A percentile compares a stretch with the other conserved stretches of the same genome.
Evolutionary conservation across 2,329 filamentous ascomycete genomes (phyloP).

Genomic region (Penicillium sp.): DNA sequence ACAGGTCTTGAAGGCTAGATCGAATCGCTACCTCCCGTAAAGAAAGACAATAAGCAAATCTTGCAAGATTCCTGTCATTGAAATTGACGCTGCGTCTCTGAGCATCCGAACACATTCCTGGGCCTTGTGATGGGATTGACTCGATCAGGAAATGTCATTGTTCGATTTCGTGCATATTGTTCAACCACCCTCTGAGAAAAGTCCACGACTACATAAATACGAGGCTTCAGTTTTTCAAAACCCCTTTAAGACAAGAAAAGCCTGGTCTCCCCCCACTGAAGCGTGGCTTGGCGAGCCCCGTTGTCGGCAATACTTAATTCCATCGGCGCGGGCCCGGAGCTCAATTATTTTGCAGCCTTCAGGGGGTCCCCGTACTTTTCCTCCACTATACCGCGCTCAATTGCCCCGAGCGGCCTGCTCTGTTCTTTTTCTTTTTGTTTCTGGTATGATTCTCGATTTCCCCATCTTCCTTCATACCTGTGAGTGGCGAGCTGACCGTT

Average conservation of each 20-base stretch:
- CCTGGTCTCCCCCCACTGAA: constrained; percentile 7
- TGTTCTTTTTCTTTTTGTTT: not conserved
- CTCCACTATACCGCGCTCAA: constrained; percentile 13
- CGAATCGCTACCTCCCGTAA: not conserved
- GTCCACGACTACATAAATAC: not conserved
- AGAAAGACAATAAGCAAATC: too few species aligned
- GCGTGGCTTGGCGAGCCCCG: constrained; percentile 19
- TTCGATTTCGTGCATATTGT: not conserved
- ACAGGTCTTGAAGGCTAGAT: not conserved
- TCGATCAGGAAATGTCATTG: not conserved
- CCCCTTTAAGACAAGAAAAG: not conserved
- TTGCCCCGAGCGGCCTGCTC: constrained; percentile 5
- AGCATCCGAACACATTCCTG: not conserved
- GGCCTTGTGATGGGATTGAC: not conserved
- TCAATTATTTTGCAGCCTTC: constrained; percentile 26
- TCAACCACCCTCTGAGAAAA: not conserved
- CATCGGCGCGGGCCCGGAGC: constrained; percentile 19
- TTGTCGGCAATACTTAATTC: constrained; percentile 29
- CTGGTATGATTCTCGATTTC: constrained; percentile 1
- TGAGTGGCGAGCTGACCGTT: constrained; percentile 5
- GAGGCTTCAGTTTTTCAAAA: not conserved
- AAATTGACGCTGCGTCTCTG: not conserved
- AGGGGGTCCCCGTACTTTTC: constrained; percentile 22
- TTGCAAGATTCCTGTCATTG: not conserved
- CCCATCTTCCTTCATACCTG: not conserved